These are phyloP conservation scores for Dendrothele bispora DNA, from an alignment of 768 basidiomycete species.

Conservation along the genomic window DNA sequence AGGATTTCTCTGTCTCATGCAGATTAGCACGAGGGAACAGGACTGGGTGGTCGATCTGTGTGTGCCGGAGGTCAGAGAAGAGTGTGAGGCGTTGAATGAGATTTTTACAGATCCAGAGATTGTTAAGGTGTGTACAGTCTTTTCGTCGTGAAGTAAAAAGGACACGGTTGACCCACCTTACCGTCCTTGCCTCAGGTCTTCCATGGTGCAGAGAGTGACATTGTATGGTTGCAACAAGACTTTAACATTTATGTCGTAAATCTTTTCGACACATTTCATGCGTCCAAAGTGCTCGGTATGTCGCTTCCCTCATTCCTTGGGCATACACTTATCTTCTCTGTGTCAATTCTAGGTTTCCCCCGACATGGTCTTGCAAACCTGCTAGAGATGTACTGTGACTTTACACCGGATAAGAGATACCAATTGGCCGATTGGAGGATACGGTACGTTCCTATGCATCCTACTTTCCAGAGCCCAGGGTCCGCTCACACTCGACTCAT, in stretches of 20 bases:
- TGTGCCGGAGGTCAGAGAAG: constrained; percentile 68
- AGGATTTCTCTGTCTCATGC: constrained; percentile 93
- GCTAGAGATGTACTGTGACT: constrained; percentile 87
- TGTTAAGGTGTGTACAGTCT: constrained; percentile 63
- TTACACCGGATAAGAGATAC: constrained; percentile 91
- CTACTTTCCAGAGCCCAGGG: no score
- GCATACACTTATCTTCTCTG: no score
- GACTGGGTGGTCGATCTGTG: constrained; percentile 91
- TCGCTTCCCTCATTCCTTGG: constrained; percentile 7
- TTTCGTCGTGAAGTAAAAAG: not conserved
- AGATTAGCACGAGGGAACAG: constrained; percentile 77
- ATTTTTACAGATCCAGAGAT: constrained; percentile 83
- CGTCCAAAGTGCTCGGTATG: constrained; percentile 79
- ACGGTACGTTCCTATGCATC: constrained; percentile 59
- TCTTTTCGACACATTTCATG: constrained; percentile 97
- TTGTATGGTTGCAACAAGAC: constrained; percentile 95
- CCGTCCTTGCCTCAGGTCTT: constrained; percentile 57
- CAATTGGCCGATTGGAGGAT: constrained; percentile 98
- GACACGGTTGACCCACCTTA: not conserved
- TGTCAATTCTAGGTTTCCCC: constrained; percentile 68
- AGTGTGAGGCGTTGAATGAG: constrained; percentile 74
- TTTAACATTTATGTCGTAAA: constrained; percentile 93
- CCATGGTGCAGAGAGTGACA: constrained; percentile 93
- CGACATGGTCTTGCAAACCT: constrained; percentile 83
- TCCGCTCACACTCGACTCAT: not conserved